Conservation (phyloP, 148 eudicot genomes). For the Rhododendron ferrugineum region DNA sequence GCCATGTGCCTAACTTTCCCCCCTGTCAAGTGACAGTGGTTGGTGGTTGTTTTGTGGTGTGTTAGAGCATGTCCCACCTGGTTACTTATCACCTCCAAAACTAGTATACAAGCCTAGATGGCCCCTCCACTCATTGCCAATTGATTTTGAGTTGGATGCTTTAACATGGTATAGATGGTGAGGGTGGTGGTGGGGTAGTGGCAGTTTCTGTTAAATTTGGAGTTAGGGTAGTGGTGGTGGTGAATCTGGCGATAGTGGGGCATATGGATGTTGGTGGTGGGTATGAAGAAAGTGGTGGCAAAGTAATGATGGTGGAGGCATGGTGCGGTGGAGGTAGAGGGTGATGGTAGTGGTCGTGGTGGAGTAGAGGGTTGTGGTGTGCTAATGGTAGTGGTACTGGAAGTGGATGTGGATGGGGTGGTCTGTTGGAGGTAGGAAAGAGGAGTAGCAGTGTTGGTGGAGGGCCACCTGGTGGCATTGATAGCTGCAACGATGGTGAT, state of each 20-base stretch:
- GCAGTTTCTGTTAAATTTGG: background rate
- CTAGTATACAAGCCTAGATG: background rate
- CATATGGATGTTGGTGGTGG: background rate
- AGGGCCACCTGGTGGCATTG: background rate
- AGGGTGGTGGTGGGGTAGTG: background rate
- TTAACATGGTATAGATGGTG: background rate
- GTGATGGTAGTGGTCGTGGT: background rate
- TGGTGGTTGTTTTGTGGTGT: slow-evolving; percentile 1
- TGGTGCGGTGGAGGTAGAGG: background rate
- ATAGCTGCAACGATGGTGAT: background rate
- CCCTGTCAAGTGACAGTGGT: background rate
- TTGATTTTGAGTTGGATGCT: background rate
- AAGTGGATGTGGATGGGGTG: background rate
- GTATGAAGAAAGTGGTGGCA: background rate
- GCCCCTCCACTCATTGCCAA: background rate
- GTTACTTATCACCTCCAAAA: background rate
- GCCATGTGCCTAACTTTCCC: background rate
- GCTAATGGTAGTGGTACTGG: background rate
- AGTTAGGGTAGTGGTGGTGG: background rate
- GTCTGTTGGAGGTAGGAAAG: background rate
- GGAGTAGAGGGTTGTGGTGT: background rate
- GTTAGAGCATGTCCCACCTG: background rate
- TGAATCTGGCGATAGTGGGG: background rate
- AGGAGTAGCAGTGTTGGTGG: background rate
- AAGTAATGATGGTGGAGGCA: background rate